These are phyloP conservation scores for Sedum album DNA, from an alignment of 164 flowering plant species.

Conservation along the genomic window DNA sequence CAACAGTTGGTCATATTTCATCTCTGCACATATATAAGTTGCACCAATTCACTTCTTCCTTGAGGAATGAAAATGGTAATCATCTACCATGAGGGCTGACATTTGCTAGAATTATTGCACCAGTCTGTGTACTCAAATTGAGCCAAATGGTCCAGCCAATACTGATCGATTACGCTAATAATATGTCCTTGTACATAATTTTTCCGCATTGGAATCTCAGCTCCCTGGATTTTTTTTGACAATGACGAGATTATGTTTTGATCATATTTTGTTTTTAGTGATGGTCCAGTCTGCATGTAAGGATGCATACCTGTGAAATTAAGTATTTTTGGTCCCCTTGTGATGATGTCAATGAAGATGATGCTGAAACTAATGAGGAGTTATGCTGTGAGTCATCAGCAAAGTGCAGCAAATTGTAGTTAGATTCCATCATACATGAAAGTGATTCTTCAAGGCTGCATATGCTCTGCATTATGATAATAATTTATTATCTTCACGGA, in stretches of 20 bases:
- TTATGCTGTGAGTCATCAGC: constrained; percentile 6
- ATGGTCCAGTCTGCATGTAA: neutral
- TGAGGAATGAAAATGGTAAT: neutral
- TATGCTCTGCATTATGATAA: neutral
- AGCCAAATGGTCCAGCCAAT: constrained; percentile 5
- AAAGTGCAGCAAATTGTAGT: constrained; percentile 1
- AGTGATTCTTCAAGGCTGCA: constrained; percentile 4
- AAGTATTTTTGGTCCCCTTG: neutral
- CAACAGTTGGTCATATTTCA: no score
- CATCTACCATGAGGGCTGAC: no score
- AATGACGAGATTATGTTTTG: no score
- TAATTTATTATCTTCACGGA: no score
- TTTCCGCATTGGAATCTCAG: constrained; percentile 1
- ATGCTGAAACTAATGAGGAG: constrained; percentile 2
- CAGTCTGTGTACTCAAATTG: neutral
- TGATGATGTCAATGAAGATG: constrained; percentile 3
- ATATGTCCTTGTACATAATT: neutral
- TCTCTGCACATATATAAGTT: no score
- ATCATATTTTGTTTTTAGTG: neutral
- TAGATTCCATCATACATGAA: constrained; percentile 3
- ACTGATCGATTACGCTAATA: neutral
- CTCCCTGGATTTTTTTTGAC: neutral
- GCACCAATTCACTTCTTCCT: neutral
- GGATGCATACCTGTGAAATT: constrained; percentile 3
- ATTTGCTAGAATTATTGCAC: no score